Evolutionary conservation across 106 monocot species (phyloP), one percentile per base, ranked within the genome.

Genomic region (Allium sativum): DNA sequence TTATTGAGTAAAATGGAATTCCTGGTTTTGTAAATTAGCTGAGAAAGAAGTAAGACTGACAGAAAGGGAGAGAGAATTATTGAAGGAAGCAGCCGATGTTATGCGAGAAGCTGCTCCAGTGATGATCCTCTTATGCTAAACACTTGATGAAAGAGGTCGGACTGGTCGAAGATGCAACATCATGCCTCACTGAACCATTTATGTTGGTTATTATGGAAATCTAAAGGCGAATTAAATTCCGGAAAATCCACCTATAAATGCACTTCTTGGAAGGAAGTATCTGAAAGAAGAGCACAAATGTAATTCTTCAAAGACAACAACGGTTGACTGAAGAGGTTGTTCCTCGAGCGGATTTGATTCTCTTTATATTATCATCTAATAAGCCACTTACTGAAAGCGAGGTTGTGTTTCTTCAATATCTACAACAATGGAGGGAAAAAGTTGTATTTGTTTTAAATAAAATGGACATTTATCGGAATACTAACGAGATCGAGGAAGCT

Each of bases 271-370:
- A 67, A 84, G 81, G 73, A 87, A 64, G 63, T 96, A 87, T 53
- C 84, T 96, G 12, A 84, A 87, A 59, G 86, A 91, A 66, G 95
- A 90, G 96, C 50, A 96, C 96, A 56, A 96, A 96, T 85, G 96
- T 96, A 47, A 91, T 96, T 78, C 87, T 96, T 46, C 90, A 91
- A 65, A 91, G 91, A 61, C 96, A 96, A 70, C 90, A 96, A 74
- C 79, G 90, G 10, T 82, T 96, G 44, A 96, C 96, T 65, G 96
- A 96, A 74, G 96, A 96, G 50, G 90, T 79, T 72, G 82, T 96
- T 67, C 96, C 96, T 55, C 91, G 84, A 71, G 96, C 96, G 66
- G 96, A 96, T 79, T 60, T 96, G 55, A 67, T 96, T 75, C 77
- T 96, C 19, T 96, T 96, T 87, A 79, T 87, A 61, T 53, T 96